Conservation (phyloP, 305 asterid genomes). For the Fraxinus sp. region DNA sequence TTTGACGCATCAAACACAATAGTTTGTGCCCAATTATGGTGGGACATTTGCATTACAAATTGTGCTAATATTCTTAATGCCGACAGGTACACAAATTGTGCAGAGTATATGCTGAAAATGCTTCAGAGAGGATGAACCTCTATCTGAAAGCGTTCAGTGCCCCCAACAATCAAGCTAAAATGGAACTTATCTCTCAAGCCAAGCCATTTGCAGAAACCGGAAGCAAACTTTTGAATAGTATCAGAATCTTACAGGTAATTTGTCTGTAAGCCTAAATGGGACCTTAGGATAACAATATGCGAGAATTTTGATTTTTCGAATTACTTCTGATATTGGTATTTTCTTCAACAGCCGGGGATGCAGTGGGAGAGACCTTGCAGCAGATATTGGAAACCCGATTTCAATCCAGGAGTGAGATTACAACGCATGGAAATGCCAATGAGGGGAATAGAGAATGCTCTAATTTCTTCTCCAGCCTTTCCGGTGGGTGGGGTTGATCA, state of each 20-base stretch:
- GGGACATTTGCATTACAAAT: neutral
- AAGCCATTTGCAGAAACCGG: slow-evolving; percentile 58
- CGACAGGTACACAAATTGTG: slow-evolving; percentile 47
- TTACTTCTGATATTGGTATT: neutral
- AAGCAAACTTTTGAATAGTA: slow-evolving; percentile 54
- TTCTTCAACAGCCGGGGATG: slow-evolving; percentile 56
- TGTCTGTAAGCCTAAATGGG: neutral
- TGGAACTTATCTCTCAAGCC: slow-evolving; percentile 48
- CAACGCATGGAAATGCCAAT: slow-evolving; percentile 49
- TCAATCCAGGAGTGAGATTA: slow-evolving; percentile 36
- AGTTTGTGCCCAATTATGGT: neutral
- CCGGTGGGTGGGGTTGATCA: slow-evolving; percentile 31
- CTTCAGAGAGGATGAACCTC: slow-evolving; percentile 49
- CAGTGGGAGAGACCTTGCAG: slow-evolving; percentile 66
- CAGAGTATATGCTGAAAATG: slow-evolving; percentile 53
- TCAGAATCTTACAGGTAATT: slow-evolving; percentile 55
- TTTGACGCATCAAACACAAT: neutral
- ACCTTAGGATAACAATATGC: neutral
- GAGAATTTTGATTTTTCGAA: neutral
- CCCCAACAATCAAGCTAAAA: slow-evolving; percentile 25
- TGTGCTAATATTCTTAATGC: neutral
- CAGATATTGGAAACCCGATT: slow-evolving; percentile 23
- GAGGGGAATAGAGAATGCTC: slow-evolving; percentile 66
- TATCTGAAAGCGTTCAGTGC: slow-evolving; percentile 48
- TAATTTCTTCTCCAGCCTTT: slow-evolving; percentile 32